Evolutionary conservation across 2,329 filamentous ascomycete species (phyloP).

Genomic region (Paracorniculantispora psalliotae): DNA sequence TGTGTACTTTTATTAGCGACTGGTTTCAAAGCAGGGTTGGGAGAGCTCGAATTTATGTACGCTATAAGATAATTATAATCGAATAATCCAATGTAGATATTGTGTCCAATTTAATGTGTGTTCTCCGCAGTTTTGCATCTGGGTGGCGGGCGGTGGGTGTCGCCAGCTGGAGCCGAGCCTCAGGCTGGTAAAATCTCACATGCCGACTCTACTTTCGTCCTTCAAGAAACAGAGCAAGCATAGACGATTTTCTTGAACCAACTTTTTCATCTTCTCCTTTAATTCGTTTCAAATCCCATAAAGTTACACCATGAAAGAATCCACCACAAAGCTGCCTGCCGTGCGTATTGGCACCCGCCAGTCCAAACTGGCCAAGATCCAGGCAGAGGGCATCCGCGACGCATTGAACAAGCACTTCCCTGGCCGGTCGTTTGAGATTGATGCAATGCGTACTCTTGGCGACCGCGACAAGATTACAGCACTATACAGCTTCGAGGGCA

Average conservation of each 20-base stretch:
- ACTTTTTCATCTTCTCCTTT: neutral
- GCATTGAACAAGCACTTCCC: constrained; percentile 64
- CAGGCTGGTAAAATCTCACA: neutral
- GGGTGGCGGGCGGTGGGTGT: neutral
- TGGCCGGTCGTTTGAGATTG: constrained; percentile 65
- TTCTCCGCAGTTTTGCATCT: neutral
- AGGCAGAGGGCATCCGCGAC: constrained; percentile 72
- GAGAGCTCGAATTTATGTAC: neutral
- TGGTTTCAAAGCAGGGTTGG: neutral
- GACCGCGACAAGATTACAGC: constrained; percentile 90
- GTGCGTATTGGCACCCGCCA: constrained; percentile 81
- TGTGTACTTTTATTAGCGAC: neutral
- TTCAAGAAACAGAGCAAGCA: neutral
- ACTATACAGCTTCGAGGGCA: constrained; percentile 82
- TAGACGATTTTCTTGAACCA: neutral
- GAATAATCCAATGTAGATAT: neutral
- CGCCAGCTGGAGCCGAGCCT: neutral
- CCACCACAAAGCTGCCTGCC: constrained; percentile 32
- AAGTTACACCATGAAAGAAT: constrained; percentile 24
- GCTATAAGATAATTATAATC: neutral
- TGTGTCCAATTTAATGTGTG: neutral
- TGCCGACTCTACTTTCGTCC: neutral
- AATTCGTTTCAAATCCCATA: neutral
- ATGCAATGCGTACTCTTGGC: constrained; percentile 75
- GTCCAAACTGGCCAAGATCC: constrained; percentile 78